phyloP scores from a whole-genome alignment of 73 alveolate genomes.

The Stentor roeselii region DNA sequence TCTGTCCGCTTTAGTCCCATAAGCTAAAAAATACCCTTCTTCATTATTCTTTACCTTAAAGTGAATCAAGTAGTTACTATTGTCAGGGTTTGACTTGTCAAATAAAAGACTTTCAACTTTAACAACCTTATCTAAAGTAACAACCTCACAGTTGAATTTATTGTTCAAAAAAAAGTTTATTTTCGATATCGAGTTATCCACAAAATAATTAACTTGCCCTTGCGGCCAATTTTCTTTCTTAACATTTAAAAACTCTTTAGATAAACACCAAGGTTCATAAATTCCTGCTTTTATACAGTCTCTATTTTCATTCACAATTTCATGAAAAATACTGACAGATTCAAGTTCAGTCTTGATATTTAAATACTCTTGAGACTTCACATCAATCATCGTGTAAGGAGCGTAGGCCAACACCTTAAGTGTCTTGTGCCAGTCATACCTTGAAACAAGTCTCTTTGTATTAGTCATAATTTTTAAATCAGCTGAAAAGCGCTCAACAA shows the following conservation, averaged over 20 bases:
- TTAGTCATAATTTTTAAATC: background rate
- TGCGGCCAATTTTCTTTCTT: background rate
- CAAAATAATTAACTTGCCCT: background rate
- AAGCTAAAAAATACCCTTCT: too few species aligned
- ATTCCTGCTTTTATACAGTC: background rate
- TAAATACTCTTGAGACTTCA: background rate
- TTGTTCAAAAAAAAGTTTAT: background rate
- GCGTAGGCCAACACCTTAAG: background rate
- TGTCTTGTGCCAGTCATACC: slow-evolving; percentile 4
- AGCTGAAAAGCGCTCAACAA: background rate
- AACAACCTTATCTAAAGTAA: background rate
- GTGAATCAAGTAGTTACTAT: too few species aligned
- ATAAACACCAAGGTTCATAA: background rate
- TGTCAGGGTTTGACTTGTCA: background rate
- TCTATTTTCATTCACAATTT: background rate
- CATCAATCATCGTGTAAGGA: background rate
- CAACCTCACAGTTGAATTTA: background rate
- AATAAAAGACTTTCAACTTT: too few species aligned
- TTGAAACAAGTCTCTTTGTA: background rate
- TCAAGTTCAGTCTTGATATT: background rate
- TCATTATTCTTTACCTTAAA: too few species aligned
- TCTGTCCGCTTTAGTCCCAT: too few species aligned
- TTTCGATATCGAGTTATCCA: too few species aligned
- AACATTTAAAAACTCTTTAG: background rate
- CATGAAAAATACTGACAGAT: background rate